Evolutionary conservation across 805 yeast species (phyloP), one percentile per base, ranked within the genome.

Genomic region (Pichia thaimueangensis): DNA sequence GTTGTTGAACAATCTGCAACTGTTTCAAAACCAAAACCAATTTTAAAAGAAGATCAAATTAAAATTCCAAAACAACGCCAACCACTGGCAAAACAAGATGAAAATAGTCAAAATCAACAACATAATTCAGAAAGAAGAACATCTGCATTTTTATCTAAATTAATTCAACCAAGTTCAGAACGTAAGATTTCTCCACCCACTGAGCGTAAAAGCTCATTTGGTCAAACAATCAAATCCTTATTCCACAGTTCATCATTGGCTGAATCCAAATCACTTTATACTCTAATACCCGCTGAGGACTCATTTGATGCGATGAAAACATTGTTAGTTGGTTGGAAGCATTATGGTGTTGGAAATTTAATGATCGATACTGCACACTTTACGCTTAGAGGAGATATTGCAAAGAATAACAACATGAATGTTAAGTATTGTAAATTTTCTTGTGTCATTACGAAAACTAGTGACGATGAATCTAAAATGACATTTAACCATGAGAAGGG

Each of bases 401-500:
- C 86, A 1, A 77, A 74, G 50, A 68, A 70, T 45, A 82, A 83
- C 59, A 67, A 80, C 2, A 63, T 82, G 52, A 74, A 81, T 37
- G 63, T 82, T 53, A 77, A 77, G 60, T 71, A 82, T 28, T 80
- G 86, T 49, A 70, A 73, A 49, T 82, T 83, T 59, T 73, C 76
- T 47, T 71, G 84, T 51, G 66, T 66, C 50, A 68, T 82, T 30
- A 59, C 61, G 24, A 50, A 67, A 29, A 64, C 75, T 40, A 75
- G 41, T 53, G 17, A 41, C 50, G 45, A 58, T 56, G 43, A 49
- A 24, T 78, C 86, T 35, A 73, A 69, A 45, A 63, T 83, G 28
- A 71, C 71, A 13, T 79, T 85, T 54, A 74, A 71, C 17, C 78
- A 79, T 57, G 71, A 74, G 25, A 77, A 74, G 49, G 93, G 93